These are phyloP conservation scores for Mycena crocata DNA, from an alignment of 768 basidiomycete species.

Conservation along the genomic window DNA sequence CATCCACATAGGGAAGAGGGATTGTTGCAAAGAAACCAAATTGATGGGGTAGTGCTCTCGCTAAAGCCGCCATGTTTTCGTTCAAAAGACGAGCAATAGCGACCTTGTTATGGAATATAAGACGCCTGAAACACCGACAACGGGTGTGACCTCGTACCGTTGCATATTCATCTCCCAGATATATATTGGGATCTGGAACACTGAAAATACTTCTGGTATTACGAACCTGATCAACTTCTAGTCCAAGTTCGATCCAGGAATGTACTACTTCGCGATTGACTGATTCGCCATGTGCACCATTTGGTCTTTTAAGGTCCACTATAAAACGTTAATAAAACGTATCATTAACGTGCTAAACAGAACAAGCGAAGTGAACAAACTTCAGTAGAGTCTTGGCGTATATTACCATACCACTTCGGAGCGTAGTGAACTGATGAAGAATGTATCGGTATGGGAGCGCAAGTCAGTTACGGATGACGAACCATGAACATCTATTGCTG, in stretches of 20 bases:
- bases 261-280: constrained; percentile 12
- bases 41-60: constrained; percentile 1
- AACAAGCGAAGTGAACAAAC: not conserved
- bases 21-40: constrained; percentile 24
- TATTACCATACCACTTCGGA: constrained; percentile 22
- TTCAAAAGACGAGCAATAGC: constrained; percentile 27
- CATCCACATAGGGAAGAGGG: constrained; percentile 18
- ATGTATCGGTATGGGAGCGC: not conserved
- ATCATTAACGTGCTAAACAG: not conserved
- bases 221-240: not conserved
- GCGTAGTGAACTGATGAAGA: constrained; percentile 14
- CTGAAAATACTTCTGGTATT: constrained; percentile 17
- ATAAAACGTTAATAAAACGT: not conserved
- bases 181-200: constrained; percentile 25
- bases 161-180: constrained; percentile 10
- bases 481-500: constrained; percentile 24
- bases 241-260: not conserved
- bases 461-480: not conserved
- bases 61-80: constrained; percentile 28
- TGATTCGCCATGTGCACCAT: constrained; percentile 15
- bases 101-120: constrained; percentile 1
- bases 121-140: not conserved
- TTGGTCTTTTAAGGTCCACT: constrained; percentile 24
- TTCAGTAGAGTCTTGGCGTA: constrained; percentile 20
- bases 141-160: constrained; percentile 2